These are phyloP conservation scores for Ceratopteris richardii DNA, from an alignment of 75 land plant species.

Conservation along the genomic window DNA sequence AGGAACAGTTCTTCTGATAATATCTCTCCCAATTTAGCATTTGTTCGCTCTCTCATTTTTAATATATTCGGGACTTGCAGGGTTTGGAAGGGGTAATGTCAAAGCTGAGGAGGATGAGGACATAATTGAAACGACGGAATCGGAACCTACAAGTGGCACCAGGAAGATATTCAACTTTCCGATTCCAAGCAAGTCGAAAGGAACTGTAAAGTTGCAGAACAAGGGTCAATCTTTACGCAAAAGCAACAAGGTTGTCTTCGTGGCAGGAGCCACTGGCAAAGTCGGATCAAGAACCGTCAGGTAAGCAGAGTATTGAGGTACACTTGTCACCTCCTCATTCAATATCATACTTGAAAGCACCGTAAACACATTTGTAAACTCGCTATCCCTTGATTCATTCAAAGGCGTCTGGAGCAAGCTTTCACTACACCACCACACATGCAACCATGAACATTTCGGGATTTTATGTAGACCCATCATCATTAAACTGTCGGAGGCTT, in stretches of 20 bases:
- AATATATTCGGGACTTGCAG: background rate
- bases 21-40: too few relatives aligned
- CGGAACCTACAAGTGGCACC: background rate
- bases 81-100: background rate
- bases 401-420: too few relatives aligned
- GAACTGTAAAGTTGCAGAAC: background rate
- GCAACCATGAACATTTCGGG: too few relatives aligned
- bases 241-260: slow-evolving; percentile 61
- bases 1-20: too few relatives aligned
- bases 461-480: too few relatives aligned
- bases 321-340: background rate
- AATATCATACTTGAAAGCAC: too few relatives aligned
- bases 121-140: background rate
- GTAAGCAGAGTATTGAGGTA: slow-evolving; percentile 20
- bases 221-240: slow-evolving; percentile 13
- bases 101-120: background rate
- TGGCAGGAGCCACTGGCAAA: slow-evolving; percentile 94
- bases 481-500: too few relatives aligned
- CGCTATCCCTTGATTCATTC: too few relatives aligned
- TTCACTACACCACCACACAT: too few relatives aligned
- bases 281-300: slow-evolving; percentile 93
- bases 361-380: too few relatives aligned
- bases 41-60: too few relatives aligned
- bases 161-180: background rate
- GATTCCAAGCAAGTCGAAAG: too few relatives aligned